Evolutionary conservation across 2,329 filamentous ascomycete genomes (phyloP).

Genomic region (Venturiaceae sp.): DNA sequence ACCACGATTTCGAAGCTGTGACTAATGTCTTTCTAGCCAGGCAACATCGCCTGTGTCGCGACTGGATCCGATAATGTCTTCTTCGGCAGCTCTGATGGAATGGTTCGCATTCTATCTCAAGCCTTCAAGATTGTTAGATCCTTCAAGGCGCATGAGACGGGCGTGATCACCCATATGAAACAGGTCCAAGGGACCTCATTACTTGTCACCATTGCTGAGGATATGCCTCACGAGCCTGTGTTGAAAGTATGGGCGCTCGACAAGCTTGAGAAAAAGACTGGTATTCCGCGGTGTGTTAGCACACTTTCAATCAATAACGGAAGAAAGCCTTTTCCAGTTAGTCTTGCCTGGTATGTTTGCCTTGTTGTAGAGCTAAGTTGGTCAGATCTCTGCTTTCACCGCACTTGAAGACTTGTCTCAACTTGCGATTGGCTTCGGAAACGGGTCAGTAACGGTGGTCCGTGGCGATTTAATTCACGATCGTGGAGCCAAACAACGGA

Average conservation of each 20-base stretch:
- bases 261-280: conserved; percentile 88
- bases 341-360: conserved; percentile 29
- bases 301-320: conserved; percentile 82
- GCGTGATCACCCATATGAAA: conserved; percentile 80
- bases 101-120: conserved; percentile 77
- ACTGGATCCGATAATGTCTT: conserved; percentile 86
- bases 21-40: conserved; percentile 25
- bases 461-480: conserved; percentile 93
- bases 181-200: conserved; percentile 82
- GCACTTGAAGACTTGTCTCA: conserved; percentile 83
- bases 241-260: conserved; percentile 98
- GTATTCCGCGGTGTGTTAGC: conserved; percentile 77
- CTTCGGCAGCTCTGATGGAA: conserved; percentile 74
- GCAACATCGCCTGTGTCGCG: conserved; percentile 71
- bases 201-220: conserved; percentile 79
- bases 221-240: conserved; percentile 76
- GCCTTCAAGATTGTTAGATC: conserved; percentile 78
- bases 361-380: conserved; percentile 27
- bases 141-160: conserved; percentile 77
- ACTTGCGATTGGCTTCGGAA: conserved; percentile 89
- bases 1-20: conserved; percentile 4
- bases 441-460: conserved; percentile 88
- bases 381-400: conserved; percentile 69
- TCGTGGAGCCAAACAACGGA: conserved; percentile 84
- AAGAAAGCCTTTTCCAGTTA: conserved; percentile 72